Conservation (phyloP, 805 yeast species). For the Candida corydali region DNA sequence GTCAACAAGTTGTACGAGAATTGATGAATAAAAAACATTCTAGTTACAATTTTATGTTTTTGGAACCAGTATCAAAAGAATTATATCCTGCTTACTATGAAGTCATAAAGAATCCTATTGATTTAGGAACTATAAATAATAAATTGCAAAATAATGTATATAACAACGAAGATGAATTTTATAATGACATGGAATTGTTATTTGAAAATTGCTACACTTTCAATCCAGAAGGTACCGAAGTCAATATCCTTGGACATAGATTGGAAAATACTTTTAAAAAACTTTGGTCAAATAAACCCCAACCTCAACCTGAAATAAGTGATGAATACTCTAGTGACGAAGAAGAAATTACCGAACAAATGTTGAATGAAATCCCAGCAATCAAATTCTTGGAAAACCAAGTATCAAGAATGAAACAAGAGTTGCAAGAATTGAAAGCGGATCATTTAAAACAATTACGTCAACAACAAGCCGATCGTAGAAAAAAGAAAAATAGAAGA, state of each 20-base stretch:
- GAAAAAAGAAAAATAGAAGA: constrained; percentile 38
- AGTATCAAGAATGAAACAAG: constrained; percentile 77
- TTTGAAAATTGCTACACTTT: constrained; percentile 86
- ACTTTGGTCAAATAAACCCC: constrained; percentile 75
- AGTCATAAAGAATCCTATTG: constrained; percentile 91
- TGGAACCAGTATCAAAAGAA: constrained; percentile 93
- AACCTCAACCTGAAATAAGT: constrained; percentile 50
- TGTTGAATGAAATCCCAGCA: constrained; percentile 76
- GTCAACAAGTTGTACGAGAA: constrained; percentile 79
- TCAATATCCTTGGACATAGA: constrained; percentile 90
- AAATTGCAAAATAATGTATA: constrained; percentile 84
- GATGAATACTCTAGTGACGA: constrained; percentile 39
- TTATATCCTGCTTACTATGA: constrained; percentile 90
- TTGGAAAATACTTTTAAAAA: constrained; percentile 82
- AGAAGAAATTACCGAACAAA: constrained; percentile 50
- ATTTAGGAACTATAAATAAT: constrained; percentile 75
- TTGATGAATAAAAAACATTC: constrained; percentile 79
- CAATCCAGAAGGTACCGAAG: constrained; percentile 97
- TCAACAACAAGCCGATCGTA: constrained; percentile 56
- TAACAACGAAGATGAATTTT: constrained; percentile 85
- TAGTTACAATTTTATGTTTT: constrained; percentile 81
- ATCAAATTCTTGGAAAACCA: constrained; percentile 87
- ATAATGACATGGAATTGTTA: constrained; percentile 73
- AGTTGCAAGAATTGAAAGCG: constrained; percentile 75
- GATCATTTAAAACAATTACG: constrained; percentile 66